These are phyloP conservation scores for Scutellaria barbata DNA, from an alignment of 257 asterid species.

Conservation along the genomic window DNA sequence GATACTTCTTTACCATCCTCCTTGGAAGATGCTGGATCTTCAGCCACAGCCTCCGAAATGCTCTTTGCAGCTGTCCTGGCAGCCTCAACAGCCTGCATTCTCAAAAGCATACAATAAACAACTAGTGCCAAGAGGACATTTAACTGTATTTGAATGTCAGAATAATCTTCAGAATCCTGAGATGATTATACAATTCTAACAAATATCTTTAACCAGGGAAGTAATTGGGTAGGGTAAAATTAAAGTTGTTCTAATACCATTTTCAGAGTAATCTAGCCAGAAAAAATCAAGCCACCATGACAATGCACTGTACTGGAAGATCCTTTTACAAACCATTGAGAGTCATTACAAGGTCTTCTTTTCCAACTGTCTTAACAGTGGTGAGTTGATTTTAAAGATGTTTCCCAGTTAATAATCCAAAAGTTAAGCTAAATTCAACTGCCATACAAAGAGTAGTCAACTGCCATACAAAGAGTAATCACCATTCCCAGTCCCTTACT, in stretches of 20 bases:
- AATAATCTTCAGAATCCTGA: too few species aligned
- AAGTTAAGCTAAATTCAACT: not conserved
- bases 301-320: not conserved
- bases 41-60: slow-evolving; percentile 58
- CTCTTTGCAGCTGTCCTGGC: slow-evolving; percentile 69
- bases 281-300: not conserved
- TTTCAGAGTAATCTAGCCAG: not conserved
- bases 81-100: slow-evolving; percentile 82
- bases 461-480: not conserved
- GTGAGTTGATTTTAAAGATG: not conserved
- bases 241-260: slow-evolving; percentile 4
- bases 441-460: not conserved
- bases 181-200: slow-evolving; percentile 27
- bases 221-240: not conserved
- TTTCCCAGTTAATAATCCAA: not conserved
- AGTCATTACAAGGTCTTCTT: not conserved
- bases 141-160: too few species aligned
- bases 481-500: not conserved
- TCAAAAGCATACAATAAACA: slow-evolving; percentile 27
- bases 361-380: not conserved
- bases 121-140: too few species aligned
- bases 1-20: slow-evolving; percentile 53
- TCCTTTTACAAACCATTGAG: not conserved
- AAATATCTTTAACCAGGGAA: not conserved
- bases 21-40: slow-evolving; percentile 73